These are phyloP conservation scores for Stachybotrys echinatus DNA, from an alignment of 2,329 filamentous ascomycete genomes.

Conservation along the genomic window DNA sequence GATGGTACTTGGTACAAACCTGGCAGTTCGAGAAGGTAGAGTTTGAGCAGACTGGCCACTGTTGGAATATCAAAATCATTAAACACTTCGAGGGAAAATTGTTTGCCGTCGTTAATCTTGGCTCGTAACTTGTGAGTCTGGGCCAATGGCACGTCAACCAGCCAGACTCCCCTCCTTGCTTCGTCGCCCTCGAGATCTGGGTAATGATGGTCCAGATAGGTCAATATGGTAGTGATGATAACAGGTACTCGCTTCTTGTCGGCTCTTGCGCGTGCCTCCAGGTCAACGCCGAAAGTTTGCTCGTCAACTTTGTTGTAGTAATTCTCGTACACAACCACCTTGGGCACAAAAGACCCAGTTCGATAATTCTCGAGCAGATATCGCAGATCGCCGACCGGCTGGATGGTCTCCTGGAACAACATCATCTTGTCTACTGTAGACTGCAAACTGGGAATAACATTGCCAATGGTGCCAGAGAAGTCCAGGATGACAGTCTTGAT, in stretches of 20 bases:
- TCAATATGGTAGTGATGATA: conserved; percentile 87
- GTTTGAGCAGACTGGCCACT: conserved; percentile 84
- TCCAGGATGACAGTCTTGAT: conserved; percentile 98
- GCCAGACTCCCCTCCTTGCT: conserved; percentile 86
- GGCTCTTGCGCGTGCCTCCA: conserved; percentile 88
- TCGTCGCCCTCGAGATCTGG: conserved; percentile 96
- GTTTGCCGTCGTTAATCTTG: conserved; percentile 81
- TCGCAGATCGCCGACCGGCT: conserved; percentile 81
- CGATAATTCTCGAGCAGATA: conserved; percentile 97
- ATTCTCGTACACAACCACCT: conserved; percentile 91
- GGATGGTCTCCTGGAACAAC: conserved; percentile 98
- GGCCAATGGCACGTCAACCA: conserved; percentile 81
- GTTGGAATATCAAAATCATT: conserved; percentile 90
- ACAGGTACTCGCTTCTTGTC: conserved; percentile 94
- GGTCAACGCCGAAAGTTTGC: conserved; percentile 94
- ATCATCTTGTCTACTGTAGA: conserved; percentile 98
- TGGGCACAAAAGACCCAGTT: conserved; percentile 87
- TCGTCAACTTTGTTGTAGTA: conserved; percentile 99
- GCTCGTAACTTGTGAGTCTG: conserved; percentile 81
- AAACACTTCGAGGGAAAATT: conserved; percentile 69
- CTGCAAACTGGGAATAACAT: conserved; percentile 93
- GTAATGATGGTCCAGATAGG: conserved; percentile 93
- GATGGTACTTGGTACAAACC: conserved; percentile 48
- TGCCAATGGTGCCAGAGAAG: conserved; percentile 95
- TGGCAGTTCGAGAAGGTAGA: conserved; percentile 92